These are phyloP conservation scores for Venustampulla echinocandica DNA, from an alignment of 495 filamentous ascomycete species.

Conservation along the genomic window DNA sequence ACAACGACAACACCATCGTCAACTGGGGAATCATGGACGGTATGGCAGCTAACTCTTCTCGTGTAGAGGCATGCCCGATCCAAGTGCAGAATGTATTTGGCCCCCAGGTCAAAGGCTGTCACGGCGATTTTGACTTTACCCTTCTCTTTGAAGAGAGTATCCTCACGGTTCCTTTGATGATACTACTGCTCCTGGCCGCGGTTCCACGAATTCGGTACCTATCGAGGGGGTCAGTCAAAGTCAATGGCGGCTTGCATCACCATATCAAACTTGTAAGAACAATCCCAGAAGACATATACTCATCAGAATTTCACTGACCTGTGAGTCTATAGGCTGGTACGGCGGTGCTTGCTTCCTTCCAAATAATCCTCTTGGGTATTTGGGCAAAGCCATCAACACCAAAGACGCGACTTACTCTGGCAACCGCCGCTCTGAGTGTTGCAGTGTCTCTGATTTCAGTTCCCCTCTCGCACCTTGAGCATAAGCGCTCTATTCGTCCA, in stretches of 20 bases:
- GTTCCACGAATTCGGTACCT: not conserved
- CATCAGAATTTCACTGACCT: too few relatives aligned
- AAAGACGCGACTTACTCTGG: constrained; percentile 31
- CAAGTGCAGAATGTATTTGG: constrained; percentile 1
- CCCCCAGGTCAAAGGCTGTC: not conserved
- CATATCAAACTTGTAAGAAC: constrained; percentile 10
- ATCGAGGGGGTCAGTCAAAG: constrained; percentile 33
- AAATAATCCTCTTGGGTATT: too few relatives aligned
- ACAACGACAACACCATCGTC: not conserved
- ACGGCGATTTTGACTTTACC: constrained; percentile 43
- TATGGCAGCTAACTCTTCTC: not conserved
- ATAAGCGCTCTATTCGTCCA: constrained; percentile 30
- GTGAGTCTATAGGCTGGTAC: too few relatives aligned
- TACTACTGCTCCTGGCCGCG: constrained; percentile 36
- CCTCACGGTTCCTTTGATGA: constrained; percentile 32
- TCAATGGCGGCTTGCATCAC: constrained; percentile 16
- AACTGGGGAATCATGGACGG: not conserved
- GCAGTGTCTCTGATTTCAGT: constrained; percentile 25
- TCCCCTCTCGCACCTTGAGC: constrained; percentile 33
- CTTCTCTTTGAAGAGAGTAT: constrained; percentile 47
- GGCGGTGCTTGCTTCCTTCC: too few relatives aligned
- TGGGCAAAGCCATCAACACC: constrained; percentile 30
- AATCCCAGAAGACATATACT: too few relatives aligned
- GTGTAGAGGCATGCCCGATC: not conserved
- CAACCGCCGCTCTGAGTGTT: constrained; percentile 36